Conservation (phyloP, 768 basidiomycete species). For the Dentipellis sp. region DNA sequence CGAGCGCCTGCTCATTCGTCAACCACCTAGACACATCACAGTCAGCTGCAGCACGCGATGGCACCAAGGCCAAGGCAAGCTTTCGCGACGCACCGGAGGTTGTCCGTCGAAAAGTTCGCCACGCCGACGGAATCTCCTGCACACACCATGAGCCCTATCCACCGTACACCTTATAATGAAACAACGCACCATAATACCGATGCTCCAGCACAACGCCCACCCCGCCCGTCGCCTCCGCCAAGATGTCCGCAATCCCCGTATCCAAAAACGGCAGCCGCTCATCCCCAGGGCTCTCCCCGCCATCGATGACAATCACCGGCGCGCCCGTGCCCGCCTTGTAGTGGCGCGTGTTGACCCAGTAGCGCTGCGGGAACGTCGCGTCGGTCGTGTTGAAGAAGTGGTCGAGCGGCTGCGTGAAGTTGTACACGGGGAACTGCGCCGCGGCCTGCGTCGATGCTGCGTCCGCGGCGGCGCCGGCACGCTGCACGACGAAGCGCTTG, state of each 20-base stretch:
- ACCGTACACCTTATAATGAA: not conserved
- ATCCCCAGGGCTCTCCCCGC: constrained; percentile 86
- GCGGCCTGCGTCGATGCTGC: not conserved
- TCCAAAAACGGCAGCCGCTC: constrained; percentile 40
- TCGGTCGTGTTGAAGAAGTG: constrained; percentile 52
- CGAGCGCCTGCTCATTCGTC: constrained; percentile 80
- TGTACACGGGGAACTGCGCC: constrained; percentile 45
- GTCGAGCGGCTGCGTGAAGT: constrained; percentile 81
- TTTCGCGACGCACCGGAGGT: constrained; percentile 45
- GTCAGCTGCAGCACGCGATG: not conserved
- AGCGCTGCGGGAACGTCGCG: constrained; percentile 77
- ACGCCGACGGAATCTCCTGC: constrained; percentile 71
- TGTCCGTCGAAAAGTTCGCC: constrained; percentile 69
- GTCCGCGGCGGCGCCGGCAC: not conserved
- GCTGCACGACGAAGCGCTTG: constrained; percentile 3
- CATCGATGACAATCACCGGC: constrained; percentile 87
- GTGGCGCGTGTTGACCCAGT: constrained; percentile 83
- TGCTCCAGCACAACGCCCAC: constrained; percentile 90
- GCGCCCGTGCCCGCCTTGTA: constrained; percentile 63
- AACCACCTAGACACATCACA: constrained; percentile 50
- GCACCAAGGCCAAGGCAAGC: not conserved
- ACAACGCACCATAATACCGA: constrained; percentile 65
- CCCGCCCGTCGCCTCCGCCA: constrained; percentile 78
- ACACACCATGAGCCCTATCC: constrained; percentile 8
- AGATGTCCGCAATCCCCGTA: constrained; percentile 71